These are phyloP conservation scores for Furcasterigmium furcatum DNA, from an alignment of 2,329 filamentous ascomycete genomes.

Conservation along the genomic window DNA sequence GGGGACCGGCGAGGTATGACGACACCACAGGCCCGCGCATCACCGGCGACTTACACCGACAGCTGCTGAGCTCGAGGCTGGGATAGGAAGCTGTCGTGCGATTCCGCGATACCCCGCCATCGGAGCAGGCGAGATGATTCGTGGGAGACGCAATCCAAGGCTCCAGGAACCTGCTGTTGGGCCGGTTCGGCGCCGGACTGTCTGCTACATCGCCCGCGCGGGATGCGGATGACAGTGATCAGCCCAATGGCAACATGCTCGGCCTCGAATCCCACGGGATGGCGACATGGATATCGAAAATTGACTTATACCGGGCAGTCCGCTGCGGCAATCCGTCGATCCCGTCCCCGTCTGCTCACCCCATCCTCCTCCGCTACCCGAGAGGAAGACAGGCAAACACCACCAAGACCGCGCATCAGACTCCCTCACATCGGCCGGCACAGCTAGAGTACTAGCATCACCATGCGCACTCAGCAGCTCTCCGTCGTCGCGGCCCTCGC, in stretches of 20 bases:
- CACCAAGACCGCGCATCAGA: no score
- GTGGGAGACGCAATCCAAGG: not conserved
- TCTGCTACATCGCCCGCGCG: not conserved
- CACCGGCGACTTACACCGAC: not conserved
- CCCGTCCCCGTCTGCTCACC: not conserved
- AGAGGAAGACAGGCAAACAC: no score
- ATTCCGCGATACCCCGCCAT: not conserved
- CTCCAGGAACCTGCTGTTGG: not conserved
- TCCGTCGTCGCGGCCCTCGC: constrained; percentile 13
- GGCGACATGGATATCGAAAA: not conserved
- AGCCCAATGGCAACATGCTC: not conserved
- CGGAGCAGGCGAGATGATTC: not conserved
- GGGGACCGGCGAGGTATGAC: not conserved
- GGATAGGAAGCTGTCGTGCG: not conserved
- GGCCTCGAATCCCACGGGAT: not conserved
- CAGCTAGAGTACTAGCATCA: not conserved
- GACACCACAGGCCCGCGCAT: not conserved
- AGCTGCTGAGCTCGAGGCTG: not conserved
- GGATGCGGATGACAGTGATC: not conserved
- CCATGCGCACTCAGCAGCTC: constrained; percentile 3
- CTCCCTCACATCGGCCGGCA: no score
- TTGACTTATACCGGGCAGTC: not conserved
- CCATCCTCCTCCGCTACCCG: no score
- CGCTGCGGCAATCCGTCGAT: not conserved
- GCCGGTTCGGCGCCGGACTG: not conserved